Evolutionary conservation across 129 eudicot species (phyloP).

Genomic region (Rutidosis leptorrhynchoides): DNA sequence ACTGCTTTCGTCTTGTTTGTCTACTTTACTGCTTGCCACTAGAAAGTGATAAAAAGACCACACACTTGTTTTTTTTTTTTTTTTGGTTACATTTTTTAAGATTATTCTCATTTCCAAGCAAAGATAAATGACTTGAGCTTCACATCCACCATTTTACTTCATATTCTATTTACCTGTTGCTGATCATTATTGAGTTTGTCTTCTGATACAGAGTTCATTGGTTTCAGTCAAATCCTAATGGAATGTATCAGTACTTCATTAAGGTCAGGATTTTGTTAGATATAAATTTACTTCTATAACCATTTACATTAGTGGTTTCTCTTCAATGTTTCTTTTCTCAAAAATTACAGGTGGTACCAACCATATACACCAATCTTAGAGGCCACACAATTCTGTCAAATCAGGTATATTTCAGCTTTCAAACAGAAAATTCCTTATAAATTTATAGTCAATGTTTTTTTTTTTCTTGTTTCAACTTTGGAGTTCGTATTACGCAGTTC

Average conservation of each 20-base stretch:
- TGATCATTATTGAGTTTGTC: slow-evolving; percentile 11
- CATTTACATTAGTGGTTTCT: not conserved
- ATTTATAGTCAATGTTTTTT: not conserved
- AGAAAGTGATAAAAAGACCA: no score
- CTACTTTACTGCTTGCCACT: not conserved
- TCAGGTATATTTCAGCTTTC: slow-evolving; percentile 54
- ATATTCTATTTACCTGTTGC: not conserved
- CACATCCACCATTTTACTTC: not conserved
- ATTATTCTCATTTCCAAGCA: not conserved
- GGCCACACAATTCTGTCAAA: slow-evolving; percentile 77
- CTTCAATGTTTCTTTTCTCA: not conserved
- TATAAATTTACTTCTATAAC: not conserved
- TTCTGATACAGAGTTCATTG: slow-evolving; percentile 55
- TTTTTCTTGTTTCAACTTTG: not conserved
- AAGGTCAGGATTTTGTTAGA: slow-evolving; percentile 51
- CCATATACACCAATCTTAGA: slow-evolving; percentile 70
- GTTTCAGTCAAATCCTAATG: slow-evolving; percentile 59
- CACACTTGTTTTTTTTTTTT: no score
- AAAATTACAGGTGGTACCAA: slow-evolving; percentile 75
- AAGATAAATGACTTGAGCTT: not conserved
- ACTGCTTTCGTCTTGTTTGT: no score
- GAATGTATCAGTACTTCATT: slow-evolving; percentile 79
- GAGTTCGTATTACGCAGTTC: slow-evolving; percentile 42
- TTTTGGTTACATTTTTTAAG: no score
- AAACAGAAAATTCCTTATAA: not conserved